Base-by-base conservation (phyloP, 106 monocot genomes). In the Acanthochlamys bracteata region DNA sequence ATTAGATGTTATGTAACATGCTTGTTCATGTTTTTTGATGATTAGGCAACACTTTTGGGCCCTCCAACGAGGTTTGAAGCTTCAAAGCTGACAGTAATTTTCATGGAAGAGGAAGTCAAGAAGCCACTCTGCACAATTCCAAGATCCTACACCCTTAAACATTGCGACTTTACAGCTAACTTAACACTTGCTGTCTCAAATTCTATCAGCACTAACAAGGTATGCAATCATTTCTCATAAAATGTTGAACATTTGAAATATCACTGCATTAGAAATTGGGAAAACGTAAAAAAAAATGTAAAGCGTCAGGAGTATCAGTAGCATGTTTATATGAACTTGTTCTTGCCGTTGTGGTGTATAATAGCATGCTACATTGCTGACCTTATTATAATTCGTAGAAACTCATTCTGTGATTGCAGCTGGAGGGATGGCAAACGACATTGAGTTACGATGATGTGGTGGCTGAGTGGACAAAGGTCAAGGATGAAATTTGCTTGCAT, bases 91-190 rank as follows among this genome's bases (percentile, higher is more conserved):
- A 82, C 84, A 67, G 94, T 86, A 17, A 79, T 90, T 20, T 90
- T 86, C 76, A 56, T 67, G 53, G 90, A 83, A 19, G 82, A 84
- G 64, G 82, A 81, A 43, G 61, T 71, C 19, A 71, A 78, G 60
- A 27, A 71, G 46, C 61, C 75, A 17, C 57, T 66, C 0, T 67
- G 61, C 53, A 69, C 71, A 20, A 61, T 73, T 67, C 73, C 84
- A 40, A 81, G 90, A 72, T 83, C 94, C n/a, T 95, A 95, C 49
- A 77, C 81, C 52, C 86, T 90, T 42, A 90, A 81, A 11, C 90
- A 95, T 64, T 95, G 94, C 68, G 94, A 95, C 70, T 87, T 86
- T 64, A 90, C 90, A 57, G 94, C 90, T 26, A 82, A 95, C 68
- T 52, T 95, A 47, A 95, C 83, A 7, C 70, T 95, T 46, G 86